Base-by-base conservation (phyloP, 768 basidiomycete species). In the Lenzites betulinus region DNA sequence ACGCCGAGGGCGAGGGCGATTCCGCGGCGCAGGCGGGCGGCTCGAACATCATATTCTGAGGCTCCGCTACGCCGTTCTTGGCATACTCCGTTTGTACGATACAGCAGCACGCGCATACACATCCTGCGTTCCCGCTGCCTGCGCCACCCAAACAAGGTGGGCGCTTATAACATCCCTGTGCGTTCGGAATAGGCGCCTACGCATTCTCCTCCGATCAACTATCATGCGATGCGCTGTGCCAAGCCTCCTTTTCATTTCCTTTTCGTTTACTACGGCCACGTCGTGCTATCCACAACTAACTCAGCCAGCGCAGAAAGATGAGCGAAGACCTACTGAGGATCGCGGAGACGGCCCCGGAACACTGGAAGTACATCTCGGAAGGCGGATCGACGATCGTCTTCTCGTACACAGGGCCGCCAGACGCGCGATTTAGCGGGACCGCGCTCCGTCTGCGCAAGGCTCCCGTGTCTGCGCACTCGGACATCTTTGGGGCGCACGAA, bases 371-470 rank as follows among this genome's bases (percentile, higher is more conserved):
- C 70, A 76, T 93, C 22, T 88, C 93, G 0, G 96, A 98, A 77
- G 96, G 96, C n/a, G 93, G 91, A 20, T 90, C 93, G 20, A 90
- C 92, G 7, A 84, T 93, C 65, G 93, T 98, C 16, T 92, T 95
- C 73, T 85, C 90, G 8, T 96, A 95, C 69, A 65, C 68, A 11
- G 92, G 94, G 0, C 78, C 82, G 20, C 50, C 69, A 7, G 72
- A 83, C 63, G 71, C 81, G 2, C 58, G 71, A 8, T 89, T 88
- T 70, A 73, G 80, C 51, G 84, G 84, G 11, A 91, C 77, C 41
- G 89, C 92, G 1, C 78, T 98, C 25, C 84, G 95, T 11, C 76
- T 98, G 55, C 82, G 89, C 56, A 98, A 98, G 72, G 20, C 44
- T 12, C 61, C 61, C 28, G 28, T 54, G 7, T 64, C 72, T 16